phyloP scores from a whole-genome alignment of 2,329 filamentous ascomycete species.

The Trichoderma lentiforme region DNA sequence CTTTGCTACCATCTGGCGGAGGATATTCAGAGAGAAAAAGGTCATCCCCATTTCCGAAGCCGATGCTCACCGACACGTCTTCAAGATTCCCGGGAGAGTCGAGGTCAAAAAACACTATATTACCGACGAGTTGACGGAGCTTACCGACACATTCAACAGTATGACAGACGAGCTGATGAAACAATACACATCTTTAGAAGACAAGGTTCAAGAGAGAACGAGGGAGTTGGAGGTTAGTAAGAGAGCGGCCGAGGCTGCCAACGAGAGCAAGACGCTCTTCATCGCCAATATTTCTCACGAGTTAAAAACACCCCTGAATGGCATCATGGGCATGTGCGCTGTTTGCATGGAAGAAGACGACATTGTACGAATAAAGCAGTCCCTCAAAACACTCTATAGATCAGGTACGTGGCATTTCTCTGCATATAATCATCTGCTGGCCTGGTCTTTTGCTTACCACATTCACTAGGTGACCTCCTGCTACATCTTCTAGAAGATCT shows the following conservation, averaged over 20 bases:
- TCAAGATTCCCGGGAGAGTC: conserved; percentile 83
- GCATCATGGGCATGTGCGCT: conserved; percentile 90
- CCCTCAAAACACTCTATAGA: conserved; percentile 80
- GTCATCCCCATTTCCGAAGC: conserved; percentile 24
- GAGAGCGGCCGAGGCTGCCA: conserved; percentile 88
- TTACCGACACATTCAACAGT: conserved; percentile 83
- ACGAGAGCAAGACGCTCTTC: conserved; percentile 95
- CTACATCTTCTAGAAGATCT: conserved; percentile 86
- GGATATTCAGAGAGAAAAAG: conserved; percentile 34
- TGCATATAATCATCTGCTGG: neutral
- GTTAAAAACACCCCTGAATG: conserved; percentile 91
- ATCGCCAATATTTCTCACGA: conserved; percentile 90
- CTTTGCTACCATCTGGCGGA: conserved; percentile 37
- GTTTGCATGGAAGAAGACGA: conserved; percentile 93
- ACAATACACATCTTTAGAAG: conserved; percentile 80
- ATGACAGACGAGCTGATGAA: conserved; percentile 89
- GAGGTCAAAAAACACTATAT: conserved; percentile 70
- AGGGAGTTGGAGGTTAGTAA: conserved; percentile 84
- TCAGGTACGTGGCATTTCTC: conserved; percentile 25
- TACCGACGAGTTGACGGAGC: conserved; percentile 80
- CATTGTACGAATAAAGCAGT: conserved; percentile 71
- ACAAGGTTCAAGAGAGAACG: conserved; percentile 79
- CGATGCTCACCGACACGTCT: conserved; percentile 52
- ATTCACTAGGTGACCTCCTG: conserved; percentile 60
- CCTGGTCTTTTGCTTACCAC: conserved; percentile 19